Evolutionary conservation across 768 basidiomycete species (phyloP), one percentile per base, ranked within the genome.

Genomic region (Cystobasidium onofrii): DNA sequence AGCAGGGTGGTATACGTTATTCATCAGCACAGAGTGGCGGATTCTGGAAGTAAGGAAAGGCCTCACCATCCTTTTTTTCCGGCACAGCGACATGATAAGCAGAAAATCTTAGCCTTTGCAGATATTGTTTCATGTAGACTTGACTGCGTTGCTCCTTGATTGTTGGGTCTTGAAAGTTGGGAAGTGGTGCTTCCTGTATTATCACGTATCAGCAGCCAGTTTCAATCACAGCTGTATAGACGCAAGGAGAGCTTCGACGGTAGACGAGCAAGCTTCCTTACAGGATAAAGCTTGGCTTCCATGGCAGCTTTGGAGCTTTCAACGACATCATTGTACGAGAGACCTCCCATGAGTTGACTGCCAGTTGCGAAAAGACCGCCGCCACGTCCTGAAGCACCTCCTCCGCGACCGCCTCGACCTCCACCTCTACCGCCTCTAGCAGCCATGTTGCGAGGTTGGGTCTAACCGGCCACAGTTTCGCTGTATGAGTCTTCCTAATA

Each of bases 351-450:
- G 33, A 71, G 44, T 23, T 31, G 34, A 36, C 54, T 57, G 31
- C 69, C 69, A 52, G 50, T 55, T 39, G 69, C 23, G 33, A 71
- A 71, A 15, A 60, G 50, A 36, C 69, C 69, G 33, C 69, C 69
- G 13, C 69, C 69, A 46, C 65, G 39, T 13, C 69, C 36, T 3
- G 50, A 52, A 20, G 54, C 29, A 4, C 54, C 69, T 57, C 69
- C 69, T 33, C 69, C 69, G 23, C 63, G 34, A 41, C 63, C 63
- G 25, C 69, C 69, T 34, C 69, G 54, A 2, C 69, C 69, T 20
- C 69, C 69, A 34, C 69, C 69, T 33, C 69, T 41, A 2, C 65
- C 65, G 13, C 65, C 65, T 25, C 65, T 29, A 27, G 63, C 25
- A 60, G 57, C 57, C 57, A 60, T 60, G 13, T 4, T 29, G 12